These are phyloP conservation scores for Phaeoacremonium minimum DNA, from an alignment of 2,329 filamentous ascomycete species.

Conservation along the genomic window DNA sequence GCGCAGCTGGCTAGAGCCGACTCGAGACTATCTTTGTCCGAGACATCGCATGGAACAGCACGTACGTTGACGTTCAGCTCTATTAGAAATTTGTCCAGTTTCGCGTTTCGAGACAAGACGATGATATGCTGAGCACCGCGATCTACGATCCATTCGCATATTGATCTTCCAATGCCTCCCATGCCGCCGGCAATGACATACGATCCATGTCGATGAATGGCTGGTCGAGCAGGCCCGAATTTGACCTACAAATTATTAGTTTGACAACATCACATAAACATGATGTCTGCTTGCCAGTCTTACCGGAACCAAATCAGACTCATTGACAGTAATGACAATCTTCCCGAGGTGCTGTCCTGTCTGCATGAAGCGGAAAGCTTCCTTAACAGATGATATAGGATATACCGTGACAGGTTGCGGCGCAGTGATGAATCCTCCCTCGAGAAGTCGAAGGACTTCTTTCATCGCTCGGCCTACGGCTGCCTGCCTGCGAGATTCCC, in stretches of 20 bases:
- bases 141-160: constrained; percentile 10
- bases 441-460: neutral
- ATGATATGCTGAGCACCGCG: neutral
- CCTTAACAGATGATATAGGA: constrained; percentile 3
- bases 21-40: constrained; percentile 20
- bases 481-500: no score
- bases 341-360: constrained; percentile 1
- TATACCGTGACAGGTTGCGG: constrained; percentile 12
- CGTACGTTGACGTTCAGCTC: constrained; percentile 15
- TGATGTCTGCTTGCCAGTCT: neutral
- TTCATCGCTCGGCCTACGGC: neutral
- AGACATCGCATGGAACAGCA: constrained; percentile 20
- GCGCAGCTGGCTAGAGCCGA: constrained; percentile 13
- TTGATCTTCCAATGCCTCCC: constrained; percentile 20
- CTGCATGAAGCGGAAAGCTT: constrained; percentile 1
- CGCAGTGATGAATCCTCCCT: neutral
- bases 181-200: constrained; percentile 28
- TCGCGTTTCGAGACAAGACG: no score
- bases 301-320: neutral
- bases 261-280: neutral
- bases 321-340: neutral
- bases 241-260: neutral
- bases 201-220: constrained; percentile 13
- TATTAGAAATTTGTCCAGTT: constrained; percentile 15
- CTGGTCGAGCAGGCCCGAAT: constrained; percentile 4